These are phyloP conservation scores for Keithomyces neogunnii DNA, from an alignment of 2,329 filamentous ascomycete genomes.

Conservation along the genomic window DNA sequence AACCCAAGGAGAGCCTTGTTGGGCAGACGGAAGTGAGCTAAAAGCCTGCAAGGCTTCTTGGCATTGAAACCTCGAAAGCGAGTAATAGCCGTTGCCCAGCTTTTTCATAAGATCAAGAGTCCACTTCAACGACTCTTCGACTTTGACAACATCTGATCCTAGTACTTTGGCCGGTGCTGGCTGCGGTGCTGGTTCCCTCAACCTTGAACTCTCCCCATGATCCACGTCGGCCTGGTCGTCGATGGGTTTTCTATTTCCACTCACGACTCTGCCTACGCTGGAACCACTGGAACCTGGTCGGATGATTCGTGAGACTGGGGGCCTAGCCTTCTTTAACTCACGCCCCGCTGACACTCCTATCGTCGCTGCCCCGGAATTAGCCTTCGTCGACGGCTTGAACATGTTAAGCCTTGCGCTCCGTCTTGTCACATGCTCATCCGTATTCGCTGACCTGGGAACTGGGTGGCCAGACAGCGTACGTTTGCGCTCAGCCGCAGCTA, in stretches of 20 bases:
- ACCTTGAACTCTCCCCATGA: slow-evolving; percentile 47
- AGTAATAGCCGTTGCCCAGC: slow-evolving; percentile 71
- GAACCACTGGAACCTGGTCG: slow-evolving; percentile 57
- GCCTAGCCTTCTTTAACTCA: slow-evolving; percentile 78
- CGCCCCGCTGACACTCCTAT: slow-evolving; percentile 51
- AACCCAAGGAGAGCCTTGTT: slow-evolving; percentile 90
- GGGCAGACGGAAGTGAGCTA: slow-evolving; percentile 58
- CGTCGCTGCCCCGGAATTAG: slow-evolving; percentile 48
- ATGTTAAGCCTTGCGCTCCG: slow-evolving; percentile 64
- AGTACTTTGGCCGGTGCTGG: slow-evolving; percentile 28
- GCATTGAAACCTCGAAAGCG: slow-evolving; percentile 71
- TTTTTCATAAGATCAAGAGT: slow-evolving; percentile 75
- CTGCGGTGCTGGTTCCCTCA: slow-evolving; percentile 34
- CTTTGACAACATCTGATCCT: slow-evolving; percentile 50
- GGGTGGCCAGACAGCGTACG: slow-evolving; percentile 85
- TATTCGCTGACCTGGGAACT: slow-evolving; percentile 41
- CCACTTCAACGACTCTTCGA: slow-evolving; percentile 68
- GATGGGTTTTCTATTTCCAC: slow-evolving; percentile 74
- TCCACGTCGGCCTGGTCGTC: slow-evolving; percentile 63
- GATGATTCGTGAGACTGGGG: slow-evolving; percentile 59
- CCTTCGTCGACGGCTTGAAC: slow-evolving; percentile 61
- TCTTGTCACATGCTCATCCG: slow-evolving; percentile 52
- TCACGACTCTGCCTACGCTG: slow-evolving; percentile 77
- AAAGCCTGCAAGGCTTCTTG: slow-evolving; percentile 69
- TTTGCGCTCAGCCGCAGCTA: slow-evolving; percentile 61